Evolutionary conservation across 2,329 filamentous ascomycete genomes (phyloP).

Genomic region (Ophiobolus disseminans): DNA sequence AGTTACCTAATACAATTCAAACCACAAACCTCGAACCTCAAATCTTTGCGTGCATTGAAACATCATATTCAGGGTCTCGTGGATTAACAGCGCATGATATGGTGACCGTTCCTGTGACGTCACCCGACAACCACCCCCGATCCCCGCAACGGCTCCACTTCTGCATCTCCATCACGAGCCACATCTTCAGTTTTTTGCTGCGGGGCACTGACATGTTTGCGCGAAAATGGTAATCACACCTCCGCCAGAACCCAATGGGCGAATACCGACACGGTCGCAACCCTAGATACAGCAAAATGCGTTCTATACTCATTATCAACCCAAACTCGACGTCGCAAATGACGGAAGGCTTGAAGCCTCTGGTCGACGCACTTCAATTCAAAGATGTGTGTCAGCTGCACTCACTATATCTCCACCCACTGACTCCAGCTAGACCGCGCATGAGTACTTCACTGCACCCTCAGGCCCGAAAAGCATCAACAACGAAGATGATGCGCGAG

Average conservation of each 20-base stretch:
- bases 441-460: conserved; percentile 72
- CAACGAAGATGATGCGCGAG: conserved; percentile 70
- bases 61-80: too few relatives aligned
- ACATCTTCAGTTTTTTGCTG: conserved; percentile 13
- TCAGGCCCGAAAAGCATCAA: conserved; percentile 78
- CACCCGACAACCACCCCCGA: background rate
- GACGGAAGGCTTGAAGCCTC: conserved; percentile 69
- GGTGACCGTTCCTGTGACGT: conserved; percentile 7
- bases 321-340: conserved; percentile 78
- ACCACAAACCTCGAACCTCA: too few relatives aligned
- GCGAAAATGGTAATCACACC: background rate
- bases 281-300: conserved; percentile 41
- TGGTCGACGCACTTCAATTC: conserved; percentile 55
- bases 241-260: conserved; percentile 25
- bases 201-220: conserved; percentile 18
- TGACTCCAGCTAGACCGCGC: conserved; percentile 53
- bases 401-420: conserved; percentile 44
- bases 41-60: too few relatives aligned
- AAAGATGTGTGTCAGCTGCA: conserved; percentile 49
- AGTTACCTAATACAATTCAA: too few relatives aligned
- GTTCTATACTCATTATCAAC: conserved; percentile 73
- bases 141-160: conserved; percentile 17
- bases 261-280: conserved; percentile 29
- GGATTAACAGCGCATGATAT: too few relatives aligned
- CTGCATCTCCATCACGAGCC: conserved; percentile 14